Evolutionary conservation across 495 filamentous ascomycete species (phyloP).

Genomic region (Talaromyces trachyspermus): DNA sequence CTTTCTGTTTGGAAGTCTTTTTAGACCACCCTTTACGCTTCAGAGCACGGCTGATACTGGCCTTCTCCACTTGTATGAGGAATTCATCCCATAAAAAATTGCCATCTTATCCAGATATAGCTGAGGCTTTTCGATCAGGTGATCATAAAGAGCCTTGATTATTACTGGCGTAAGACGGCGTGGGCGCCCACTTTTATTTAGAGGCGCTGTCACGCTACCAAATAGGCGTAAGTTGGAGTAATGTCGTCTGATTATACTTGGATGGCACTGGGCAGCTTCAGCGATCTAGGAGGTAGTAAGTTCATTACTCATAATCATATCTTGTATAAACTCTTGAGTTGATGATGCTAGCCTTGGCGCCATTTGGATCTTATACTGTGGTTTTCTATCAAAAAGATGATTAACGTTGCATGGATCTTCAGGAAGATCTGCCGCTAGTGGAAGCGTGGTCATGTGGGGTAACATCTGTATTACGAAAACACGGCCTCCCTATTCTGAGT

Average conservation of each 20-base stretch:
- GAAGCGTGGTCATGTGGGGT: not conserved
- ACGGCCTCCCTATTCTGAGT: not conserved
- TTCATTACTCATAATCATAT: slow-evolving; percentile 19
- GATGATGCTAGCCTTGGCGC: slow-evolving; percentile 10
- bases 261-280: slow-evolving; percentile 17
- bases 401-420: slow-evolving; percentile 4
- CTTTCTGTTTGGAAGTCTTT: slow-evolving; percentile 10
- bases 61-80: slow-evolving; percentile 13
- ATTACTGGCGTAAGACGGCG: slow-evolving; percentile 16
- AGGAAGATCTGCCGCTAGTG: slow-evolving; percentile 4
- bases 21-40: slow-evolving; percentile 13
- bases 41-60: slow-evolving; percentile 10
- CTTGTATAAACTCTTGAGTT: slow-evolving; percentile 10
- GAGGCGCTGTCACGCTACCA: slow-evolving; percentile 20
- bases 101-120: slow-evolving; percentile 26
- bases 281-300: slow-evolving; percentile 19
- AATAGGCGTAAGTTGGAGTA: slow-evolving; percentile 22
- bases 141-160: slow-evolving; percentile 19
- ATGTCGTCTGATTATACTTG: slow-evolving; percentile 18
- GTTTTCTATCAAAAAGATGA: not conserved
- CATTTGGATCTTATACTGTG: slow-evolving; percentile 1
- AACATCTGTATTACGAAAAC: slow-evolving; percentile 3
- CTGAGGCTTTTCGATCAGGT: slow-evolving; percentile 26
- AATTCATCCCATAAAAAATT: slow-evolving; percentile 28
- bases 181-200: slow-evolving; percentile 13